Percentiles rank a stretch among this genome's conserved stretches.
Conservation (phyloP, 176 grass and related monocot species). For the Triticum monococcum region DNA sequence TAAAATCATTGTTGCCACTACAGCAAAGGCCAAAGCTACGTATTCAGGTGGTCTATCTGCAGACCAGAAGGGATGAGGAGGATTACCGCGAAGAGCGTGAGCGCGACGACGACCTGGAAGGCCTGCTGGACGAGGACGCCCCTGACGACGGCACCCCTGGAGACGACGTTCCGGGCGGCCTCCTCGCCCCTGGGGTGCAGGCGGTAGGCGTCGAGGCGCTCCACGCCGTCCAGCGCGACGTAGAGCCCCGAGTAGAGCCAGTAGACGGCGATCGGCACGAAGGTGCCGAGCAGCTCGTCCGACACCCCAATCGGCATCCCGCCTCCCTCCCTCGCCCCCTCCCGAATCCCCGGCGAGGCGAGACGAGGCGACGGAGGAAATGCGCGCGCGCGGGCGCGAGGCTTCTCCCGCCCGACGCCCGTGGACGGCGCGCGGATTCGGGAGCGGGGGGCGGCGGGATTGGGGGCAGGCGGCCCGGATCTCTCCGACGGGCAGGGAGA, state of each 20-base stretch:
- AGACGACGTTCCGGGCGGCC: conserved; percentile 60
- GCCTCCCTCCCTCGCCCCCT: background rate
- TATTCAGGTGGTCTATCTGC: background rate
- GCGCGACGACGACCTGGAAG: conserved; percentile 78
- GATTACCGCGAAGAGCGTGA: conserved; percentile 74
- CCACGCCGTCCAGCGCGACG: conserved; percentile 51
- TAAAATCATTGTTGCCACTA: background rate
- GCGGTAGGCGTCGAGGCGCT: conserved; percentile 48
- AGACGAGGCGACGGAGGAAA: background rate
- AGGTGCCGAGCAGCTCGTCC: conserved; percentile 86
- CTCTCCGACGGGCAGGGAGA: background rate
- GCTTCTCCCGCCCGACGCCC: no score
- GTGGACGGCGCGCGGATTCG: background rate
- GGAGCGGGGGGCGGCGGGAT: background rate
- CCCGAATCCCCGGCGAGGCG: background rate
- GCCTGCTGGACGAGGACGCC: conserved; percentile 86
- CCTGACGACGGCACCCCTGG: conserved; percentile 62
- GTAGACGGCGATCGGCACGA: conserved; percentile 82
- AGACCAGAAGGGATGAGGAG: background rate
- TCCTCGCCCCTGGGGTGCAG: conserved; percentile 77
- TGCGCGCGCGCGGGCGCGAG: background rate
- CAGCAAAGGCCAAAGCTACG: background rate
- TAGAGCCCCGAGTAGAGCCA: conserved; percentile 86
- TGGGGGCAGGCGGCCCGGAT: conserved; percentile 28
- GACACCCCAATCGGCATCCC: conserved; percentile 68